These are phyloP conservation scores for Viola pubescens DNA, from an alignment of 441 rosid species.

Conservation along the genomic window DNA sequence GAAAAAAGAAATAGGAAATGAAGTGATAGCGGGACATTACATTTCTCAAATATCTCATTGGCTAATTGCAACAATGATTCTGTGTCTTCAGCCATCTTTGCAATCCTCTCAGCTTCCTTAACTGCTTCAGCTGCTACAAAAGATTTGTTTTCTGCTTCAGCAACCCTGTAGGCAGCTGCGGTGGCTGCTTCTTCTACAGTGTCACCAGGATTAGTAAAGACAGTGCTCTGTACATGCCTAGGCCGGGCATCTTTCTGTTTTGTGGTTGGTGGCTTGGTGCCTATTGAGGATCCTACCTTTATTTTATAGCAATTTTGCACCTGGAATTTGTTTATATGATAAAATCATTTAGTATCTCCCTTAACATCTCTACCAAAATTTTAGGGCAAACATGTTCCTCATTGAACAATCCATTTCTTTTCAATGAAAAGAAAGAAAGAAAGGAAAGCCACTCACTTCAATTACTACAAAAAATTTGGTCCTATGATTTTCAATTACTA, in stretches of 20 bases:
- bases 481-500: background rate
- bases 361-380: background rate
- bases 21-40: constrained; percentile 22
- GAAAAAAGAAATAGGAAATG: background rate
- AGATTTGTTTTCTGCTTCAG: constrained; percentile 60
- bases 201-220: constrained; percentile 18
- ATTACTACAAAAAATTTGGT: background rate
- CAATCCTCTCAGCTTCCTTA: constrained; percentile 52
- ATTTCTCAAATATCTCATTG: constrained; percentile 40
- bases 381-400: background rate
- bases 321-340: constrained; percentile 25
- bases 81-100: constrained; percentile 51
- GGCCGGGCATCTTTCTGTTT: constrained; percentile 32
- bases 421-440: background rate
- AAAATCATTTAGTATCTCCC: constrained; percentile 7
- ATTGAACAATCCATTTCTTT: background rate
- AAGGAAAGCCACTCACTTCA: constrained; percentile 1
- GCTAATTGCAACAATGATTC: constrained; percentile 41
- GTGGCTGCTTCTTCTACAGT: constrained; percentile 38
- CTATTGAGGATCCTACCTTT: constrained; percentile 27
- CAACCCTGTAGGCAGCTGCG: constrained; percentile 42
- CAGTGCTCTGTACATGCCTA: constrained; percentile 20
- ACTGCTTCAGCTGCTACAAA: constrained; percentile 58
- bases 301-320: constrained; percentile 41
- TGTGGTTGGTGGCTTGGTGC: constrained; percentile 26